Evolutionary conservation across 1,284 basidiomycete species (phyloP), one percentile per base, ranked within the genome.

Genomic region (Waitea zeae): DNA sequence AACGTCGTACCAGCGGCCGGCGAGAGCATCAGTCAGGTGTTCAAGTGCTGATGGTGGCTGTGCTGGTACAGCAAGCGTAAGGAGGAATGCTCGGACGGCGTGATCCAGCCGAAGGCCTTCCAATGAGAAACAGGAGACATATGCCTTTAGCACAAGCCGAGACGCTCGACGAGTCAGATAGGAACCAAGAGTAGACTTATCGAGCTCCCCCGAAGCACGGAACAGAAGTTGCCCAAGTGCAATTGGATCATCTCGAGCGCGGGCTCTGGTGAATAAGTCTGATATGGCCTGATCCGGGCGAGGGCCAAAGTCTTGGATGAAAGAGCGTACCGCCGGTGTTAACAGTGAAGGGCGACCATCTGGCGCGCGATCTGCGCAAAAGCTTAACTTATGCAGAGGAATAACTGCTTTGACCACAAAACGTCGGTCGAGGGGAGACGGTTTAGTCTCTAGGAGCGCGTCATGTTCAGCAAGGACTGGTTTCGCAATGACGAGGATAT

Each of bases 361-460:
- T 33, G 78, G 73, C 37, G 68, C 66, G 30, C 77, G 64, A 43
- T 82, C 76, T 5, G 67, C 62, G 41, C 60, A 70, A 44, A 84
- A 69, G 35, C 68, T 70, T 30, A 87, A 58, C 39, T 82, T 67
- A 39, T 70, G 70, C 26, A 93, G 64, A 43, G 75, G 70, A 17
- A 90, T 81, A 28, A 92, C 74, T 44, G 75, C 87, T 57, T 92
- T 95, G 47, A 93, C 77, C 33, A 84, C 56, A 49, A 87, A 95
- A 45, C 79, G 78, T 49, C 78, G 67, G 45, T 93, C 86, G 33
- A 82, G 66, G 1, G 75, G 66, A 42, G 62, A 75, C 6, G 76
- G 70, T n/a, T n/a, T n/a, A n/a, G n/a, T n/a, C 39, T 77, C 70
- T 32, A 69, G 53, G 26, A 73, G 57, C 22, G 59, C 57, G 42